Conservation (phyloP, 176 grass and related monocot species). For the Puccinellia tenuiflora region DNA sequence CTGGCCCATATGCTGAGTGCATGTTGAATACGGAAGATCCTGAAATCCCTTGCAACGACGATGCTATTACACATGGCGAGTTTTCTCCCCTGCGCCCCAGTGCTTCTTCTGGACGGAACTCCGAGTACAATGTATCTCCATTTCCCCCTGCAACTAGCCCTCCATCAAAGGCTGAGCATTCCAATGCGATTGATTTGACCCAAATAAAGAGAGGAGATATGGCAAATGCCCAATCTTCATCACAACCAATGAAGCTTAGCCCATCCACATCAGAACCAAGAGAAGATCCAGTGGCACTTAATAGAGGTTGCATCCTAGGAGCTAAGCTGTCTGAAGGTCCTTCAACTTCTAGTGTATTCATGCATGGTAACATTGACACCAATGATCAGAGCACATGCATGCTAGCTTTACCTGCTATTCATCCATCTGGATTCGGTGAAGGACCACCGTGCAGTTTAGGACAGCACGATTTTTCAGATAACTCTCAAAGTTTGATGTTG, state of each 20-base stretch:
- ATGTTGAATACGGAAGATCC: conserved; percentile 53
- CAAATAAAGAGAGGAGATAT: conserved; percentile 42
- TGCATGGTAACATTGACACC: conserved; percentile 13
- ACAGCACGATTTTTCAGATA: conserved; percentile 36
- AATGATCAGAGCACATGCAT: conserved; percentile 38
- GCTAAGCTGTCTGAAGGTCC: conserved; percentile 29
- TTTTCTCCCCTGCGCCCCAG: conserved; percentile 10
- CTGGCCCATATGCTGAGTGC: conserved; percentile 27
- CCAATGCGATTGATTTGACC: conserved; percentile 24
- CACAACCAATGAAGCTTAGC: conserved; percentile 11
- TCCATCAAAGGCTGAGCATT: conserved; percentile 31
- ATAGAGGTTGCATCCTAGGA: conserved; percentile 27
- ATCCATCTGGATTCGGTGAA: conserved; percentile 38
- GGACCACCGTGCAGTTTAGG: conserved; percentile 28
- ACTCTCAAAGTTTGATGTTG: conserved; percentile 24
- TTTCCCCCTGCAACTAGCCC: conserved; percentile 28
- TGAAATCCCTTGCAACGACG: conserved; percentile 68
- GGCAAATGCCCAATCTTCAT: conserved; percentile 25
- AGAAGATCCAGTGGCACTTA: conserved; percentile 26
- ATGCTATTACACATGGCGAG: conserved; percentile 30
- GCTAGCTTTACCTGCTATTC: conserved; percentile 29
- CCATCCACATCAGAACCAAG: conserved; percentile 45
- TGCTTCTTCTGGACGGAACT: conserved; percentile 29
- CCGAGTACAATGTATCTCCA: conserved; percentile 7
- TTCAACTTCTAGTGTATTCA: conserved; percentile 21